Conservation (phyloP, 208 protist species). For the Trypanosoma boissoni region DNA sequence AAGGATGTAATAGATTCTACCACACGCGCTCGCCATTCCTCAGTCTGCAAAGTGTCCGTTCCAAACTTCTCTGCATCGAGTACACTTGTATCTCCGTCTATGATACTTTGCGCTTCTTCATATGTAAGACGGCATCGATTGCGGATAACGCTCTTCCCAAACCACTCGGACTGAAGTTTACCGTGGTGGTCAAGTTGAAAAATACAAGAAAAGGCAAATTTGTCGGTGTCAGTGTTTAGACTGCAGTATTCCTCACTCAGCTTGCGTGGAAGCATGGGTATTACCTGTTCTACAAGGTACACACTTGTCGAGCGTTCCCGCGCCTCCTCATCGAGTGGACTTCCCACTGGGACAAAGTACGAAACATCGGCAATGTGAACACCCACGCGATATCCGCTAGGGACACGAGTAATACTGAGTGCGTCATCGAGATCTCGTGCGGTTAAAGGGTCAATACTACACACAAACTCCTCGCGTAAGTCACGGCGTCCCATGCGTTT, state of each 20-base stretch:
- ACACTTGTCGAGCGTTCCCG: conserved; percentile 67
- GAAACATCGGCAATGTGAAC: conserved; percentile 96
- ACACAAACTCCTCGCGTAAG: conserved; percentile 77
- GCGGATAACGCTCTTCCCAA: conserved; percentile 86
- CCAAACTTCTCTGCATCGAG: conserved; percentile 32
- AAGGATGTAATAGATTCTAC: conserved; percentile 44
- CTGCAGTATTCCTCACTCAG: conserved; percentile 89
- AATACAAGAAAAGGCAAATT: conserved; percentile 86
- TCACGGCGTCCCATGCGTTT: conserved; percentile 50
- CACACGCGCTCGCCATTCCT: conserved; percentile 26
- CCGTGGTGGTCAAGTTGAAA: conserved; percentile 76
- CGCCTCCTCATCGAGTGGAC: conserved; percentile 87
- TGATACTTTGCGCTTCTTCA: conserved; percentile 80
- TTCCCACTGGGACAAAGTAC: conserved; percentile 74
- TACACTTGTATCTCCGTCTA: conserved; percentile 38
- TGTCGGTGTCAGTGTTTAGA: conserved; percentile 80
- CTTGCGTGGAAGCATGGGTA: conserved; percentile 91
- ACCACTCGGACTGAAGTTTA: conserved; percentile 78
- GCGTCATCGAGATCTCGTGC: conserved; percentile 90
- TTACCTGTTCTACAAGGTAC: conserved; percentile 86
- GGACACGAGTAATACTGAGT: conserved; percentile 52
- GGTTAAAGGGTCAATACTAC: conserved; percentile 85
- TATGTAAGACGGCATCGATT: conserved; percentile 84
- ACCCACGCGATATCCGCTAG: conserved; percentile 79
- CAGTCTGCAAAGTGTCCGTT: background rate